These are phyloP conservation scores for Botrytis cinerea DNA, from an alignment of 2,329 filamentous ascomycete species.

Conservation along the genomic window DNA sequence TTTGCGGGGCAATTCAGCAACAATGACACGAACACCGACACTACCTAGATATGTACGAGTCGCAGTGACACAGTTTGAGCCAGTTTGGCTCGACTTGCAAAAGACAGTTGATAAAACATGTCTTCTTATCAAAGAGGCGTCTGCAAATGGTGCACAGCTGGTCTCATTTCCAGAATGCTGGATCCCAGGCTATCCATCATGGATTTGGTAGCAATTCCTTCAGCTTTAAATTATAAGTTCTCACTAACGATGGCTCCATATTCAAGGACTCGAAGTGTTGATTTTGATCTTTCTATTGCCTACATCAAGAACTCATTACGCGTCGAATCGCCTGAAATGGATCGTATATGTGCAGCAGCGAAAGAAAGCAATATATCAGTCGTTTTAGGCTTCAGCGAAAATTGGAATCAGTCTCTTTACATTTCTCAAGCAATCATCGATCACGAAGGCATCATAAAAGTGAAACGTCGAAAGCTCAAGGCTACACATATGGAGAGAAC, in stretches of 20 bases:
- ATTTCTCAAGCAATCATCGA: constrained; percentile 55
- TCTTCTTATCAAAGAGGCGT: constrained; percentile 56
- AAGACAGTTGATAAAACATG: constrained; percentile 58
- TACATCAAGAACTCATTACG: constrained; percentile 40
- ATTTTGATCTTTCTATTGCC: constrained; percentile 6
- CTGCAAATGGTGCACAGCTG: constrained; percentile 53
- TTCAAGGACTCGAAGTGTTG: constrained; percentile 6
- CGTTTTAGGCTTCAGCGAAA: constrained; percentile 50
- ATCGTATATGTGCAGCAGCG: constrained; percentile 47
- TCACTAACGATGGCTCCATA: background rate
- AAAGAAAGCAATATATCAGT: constrained; percentile 49
- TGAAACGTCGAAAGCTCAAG: constrained; percentile 49
- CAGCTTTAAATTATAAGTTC: background rate
- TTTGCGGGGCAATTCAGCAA: background rate
- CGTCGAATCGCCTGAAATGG: constrained; percentile 47
- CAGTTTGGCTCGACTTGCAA: constrained; percentile 59
- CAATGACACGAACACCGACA: background rate
- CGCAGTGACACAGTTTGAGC: constrained; percentile 58
- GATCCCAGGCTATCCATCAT: constrained; percentile 29
- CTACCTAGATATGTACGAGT: constrained; percentile 33
- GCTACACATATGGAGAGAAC: constrained; percentile 49
- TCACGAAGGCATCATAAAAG: constrained; percentile 45
- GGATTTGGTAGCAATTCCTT: constrained; percentile 4
- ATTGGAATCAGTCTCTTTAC: constrained; percentile 48
- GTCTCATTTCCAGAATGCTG: constrained; percentile 56